Evolutionary conservation across 139 green algal species (phyloP).

Genomic region (Tetratostichococcus sp.): DNA sequence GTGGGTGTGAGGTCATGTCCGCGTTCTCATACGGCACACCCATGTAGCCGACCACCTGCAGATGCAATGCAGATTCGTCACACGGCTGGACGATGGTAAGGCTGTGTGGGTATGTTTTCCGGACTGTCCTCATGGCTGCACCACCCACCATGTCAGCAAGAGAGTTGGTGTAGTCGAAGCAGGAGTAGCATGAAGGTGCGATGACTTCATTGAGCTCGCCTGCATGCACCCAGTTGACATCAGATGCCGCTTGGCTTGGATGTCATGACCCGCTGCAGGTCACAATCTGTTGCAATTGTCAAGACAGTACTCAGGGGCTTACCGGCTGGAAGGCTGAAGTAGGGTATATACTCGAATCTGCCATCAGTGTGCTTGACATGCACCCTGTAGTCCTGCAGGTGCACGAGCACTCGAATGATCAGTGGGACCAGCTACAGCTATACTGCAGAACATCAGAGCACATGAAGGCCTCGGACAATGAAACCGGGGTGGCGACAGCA

Average conservation of each 20-base stretch:
- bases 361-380: conserved; percentile 85
- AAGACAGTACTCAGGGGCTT: too few species aligned
- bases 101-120: too few species aligned
- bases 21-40: conserved; percentile 71
- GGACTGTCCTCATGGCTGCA: background rate
- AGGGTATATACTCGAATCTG: conserved; percentile 87
- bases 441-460: too few species aligned
- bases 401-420: too few species aligned
- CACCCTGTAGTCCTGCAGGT: conserved; percentile 72
- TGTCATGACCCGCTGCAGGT: too few species aligned
- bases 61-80: background rate
- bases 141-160: conserved; percentile 82
- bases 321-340: conserved; percentile 94
- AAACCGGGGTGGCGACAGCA: too few species aligned
- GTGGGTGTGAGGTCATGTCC: conserved; percentile 81
- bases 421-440: too few species aligned
- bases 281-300: too few species aligned
- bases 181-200: conserved; percentile 87
- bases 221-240: background rate
- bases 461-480: too few species aligned
- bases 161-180: conserved; percentile 97
- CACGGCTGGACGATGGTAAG: too few species aligned
- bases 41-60: conserved; percentile 92
- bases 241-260: too few species aligned
- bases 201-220: conserved; percentile 90